These are phyloP conservation scores for Ogataea saltuana DNA, from an alignment of 805 yeast genomes.

Conservation along the genomic window DNA sequence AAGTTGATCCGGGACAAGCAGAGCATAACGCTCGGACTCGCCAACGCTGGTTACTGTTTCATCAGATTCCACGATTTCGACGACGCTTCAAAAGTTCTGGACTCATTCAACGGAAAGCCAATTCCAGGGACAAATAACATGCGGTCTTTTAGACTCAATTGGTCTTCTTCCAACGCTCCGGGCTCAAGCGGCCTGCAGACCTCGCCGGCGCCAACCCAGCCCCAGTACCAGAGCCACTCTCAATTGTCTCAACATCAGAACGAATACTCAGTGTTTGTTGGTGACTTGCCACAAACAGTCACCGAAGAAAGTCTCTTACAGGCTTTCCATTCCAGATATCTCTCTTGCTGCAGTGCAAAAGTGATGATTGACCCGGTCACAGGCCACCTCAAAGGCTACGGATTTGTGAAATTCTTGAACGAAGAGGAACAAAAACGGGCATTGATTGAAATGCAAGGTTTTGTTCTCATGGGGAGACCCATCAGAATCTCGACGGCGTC, in stretches of 20 bases:
- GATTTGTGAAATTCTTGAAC: conserved; percentile 76
- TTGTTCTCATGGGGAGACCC: conserved; percentile 67
- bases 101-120: conserved; percentile 60
- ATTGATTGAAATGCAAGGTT: conserved; percentile 79
- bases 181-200: conserved; percentile 20
- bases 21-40: conserved; percentile 33
- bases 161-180: conserved; percentile 57
- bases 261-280: conserved; percentile 78
- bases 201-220: conserved; percentile 6
- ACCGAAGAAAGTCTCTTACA: conserved; percentile 66
- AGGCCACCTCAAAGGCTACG: conserved; percentile 78
- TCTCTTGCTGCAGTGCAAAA: conserved; percentile 74
- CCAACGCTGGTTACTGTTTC: conserved; percentile 78
- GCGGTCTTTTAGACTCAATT: conserved; percentile 66
- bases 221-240: conserved; percentile 13
- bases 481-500: conserved; percentile 75
- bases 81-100: conserved; percentile 65
- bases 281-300: conserved; percentile 76
- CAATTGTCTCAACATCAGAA: conserved; percentile 15
- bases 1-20: conserved; percentile 72
- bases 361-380: conserved; percentile 75
- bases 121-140: conserved; percentile 64
- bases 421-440: conserved; percentile 73
- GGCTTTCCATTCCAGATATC: conserved; percentile 65
- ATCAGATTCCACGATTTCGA: conserved; percentile 65